A percentile compares a stretch with the other conserved stretches of the same genome.
Conservation (phyloP, 805 yeast species). For the Metschnikowia matae region DNA sequence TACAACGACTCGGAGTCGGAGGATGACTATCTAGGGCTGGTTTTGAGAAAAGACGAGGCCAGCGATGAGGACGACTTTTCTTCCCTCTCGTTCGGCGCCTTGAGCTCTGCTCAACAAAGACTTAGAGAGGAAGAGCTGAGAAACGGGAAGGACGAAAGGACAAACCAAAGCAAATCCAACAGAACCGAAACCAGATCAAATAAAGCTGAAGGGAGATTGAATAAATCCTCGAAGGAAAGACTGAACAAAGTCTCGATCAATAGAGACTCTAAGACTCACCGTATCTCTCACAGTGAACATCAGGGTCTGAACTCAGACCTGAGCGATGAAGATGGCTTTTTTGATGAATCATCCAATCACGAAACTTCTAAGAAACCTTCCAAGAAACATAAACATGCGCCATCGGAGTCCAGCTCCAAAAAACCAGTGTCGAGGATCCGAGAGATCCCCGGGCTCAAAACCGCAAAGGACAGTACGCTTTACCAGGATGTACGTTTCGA, state of each 20-base stretch:
- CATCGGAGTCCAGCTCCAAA: slow-evolving; percentile 73
- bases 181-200: neutral
- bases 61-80: slow-evolving; percentile 43
- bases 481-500: slow-evolving; percentile 88
- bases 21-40: slow-evolving; percentile 17
- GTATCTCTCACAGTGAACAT: slow-evolving; percentile 9
- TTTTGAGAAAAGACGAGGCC: slow-evolving; percentile 8
- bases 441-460: slow-evolving; percentile 64
- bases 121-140: slow-evolving; percentile 25
- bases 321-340: slow-evolving; percentile 12
- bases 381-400: slow-evolving; percentile 74
- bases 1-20: slow-evolving; percentile 18
- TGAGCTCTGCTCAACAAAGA: slow-evolving; percentile 56
- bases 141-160: neutral
- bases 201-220: no score
- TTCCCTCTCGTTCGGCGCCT: slow-evolving; percentile 60
- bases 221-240: no score
- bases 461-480: slow-evolving; percentile 35
- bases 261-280: slow-evolving; percentile 13
- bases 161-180: slow-evolving; percentile 2
- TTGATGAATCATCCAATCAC: slow-evolving; percentile 6
- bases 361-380: slow-evolving; percentile 9
- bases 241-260: neutral
- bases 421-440: slow-evolving; percentile 66
- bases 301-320: slow-evolving; percentile 18